Conservation (phyloP, 2,329 filamentous ascomycete species). For the Trichoderma sp. region DNA sequence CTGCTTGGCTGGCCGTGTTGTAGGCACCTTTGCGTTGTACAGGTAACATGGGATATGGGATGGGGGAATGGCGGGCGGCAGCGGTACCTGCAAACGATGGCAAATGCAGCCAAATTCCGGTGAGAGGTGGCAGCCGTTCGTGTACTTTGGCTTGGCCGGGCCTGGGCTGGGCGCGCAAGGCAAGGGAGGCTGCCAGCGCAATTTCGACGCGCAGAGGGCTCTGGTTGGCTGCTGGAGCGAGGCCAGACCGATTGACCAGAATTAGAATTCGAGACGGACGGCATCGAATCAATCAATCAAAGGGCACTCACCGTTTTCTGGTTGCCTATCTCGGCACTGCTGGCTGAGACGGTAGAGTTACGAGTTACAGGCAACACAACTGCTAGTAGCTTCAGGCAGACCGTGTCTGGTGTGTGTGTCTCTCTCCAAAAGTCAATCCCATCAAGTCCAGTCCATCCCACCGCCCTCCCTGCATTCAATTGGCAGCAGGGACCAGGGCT, state of each 20-base stretch:
- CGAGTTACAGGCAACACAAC: background rate
- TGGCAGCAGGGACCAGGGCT: conserved; percentile 18
- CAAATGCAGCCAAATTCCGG: background rate
- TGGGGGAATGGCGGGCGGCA: background rate
- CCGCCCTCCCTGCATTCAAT: conserved; percentile 1
- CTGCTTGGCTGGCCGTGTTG: background rate
- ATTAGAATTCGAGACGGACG: background rate
- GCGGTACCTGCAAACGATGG: background rate
- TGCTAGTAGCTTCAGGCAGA: background rate
- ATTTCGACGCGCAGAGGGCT: background rate
- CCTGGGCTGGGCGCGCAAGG: background rate
- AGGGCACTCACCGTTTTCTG: conserved; percentile 7
- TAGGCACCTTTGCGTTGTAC: background rate
- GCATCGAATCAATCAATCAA: background rate
- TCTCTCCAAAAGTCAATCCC: background rate
- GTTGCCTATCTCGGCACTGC: background rate
- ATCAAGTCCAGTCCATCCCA: background rate
- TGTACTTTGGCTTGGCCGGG: background rate
- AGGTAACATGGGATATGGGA: background rate
- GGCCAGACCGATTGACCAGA: background rate
- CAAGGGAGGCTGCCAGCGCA: background rate
- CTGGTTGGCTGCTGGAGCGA: background rate
- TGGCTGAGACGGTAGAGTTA: background rate
- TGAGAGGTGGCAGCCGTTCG: background rate
- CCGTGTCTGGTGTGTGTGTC: background rate